These are phyloP conservation scores for Aspergillus cavernicola DNA, from an alignment of 495 filamentous ascomycete genomes.

Conservation along the genomic window DNA sequence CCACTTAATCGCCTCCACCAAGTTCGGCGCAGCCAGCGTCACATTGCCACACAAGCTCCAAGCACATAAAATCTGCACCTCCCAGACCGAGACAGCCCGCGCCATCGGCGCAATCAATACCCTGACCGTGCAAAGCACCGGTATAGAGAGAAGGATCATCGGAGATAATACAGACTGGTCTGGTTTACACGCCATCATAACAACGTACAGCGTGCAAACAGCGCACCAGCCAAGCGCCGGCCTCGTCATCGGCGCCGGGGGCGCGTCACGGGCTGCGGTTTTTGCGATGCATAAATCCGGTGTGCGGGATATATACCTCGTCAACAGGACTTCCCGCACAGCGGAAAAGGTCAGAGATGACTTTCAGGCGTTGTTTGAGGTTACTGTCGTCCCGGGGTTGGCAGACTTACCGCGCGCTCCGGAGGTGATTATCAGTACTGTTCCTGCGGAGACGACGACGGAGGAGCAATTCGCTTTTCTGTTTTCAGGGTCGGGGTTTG, in stretches of 20 bases:
- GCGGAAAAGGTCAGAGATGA: neutral
- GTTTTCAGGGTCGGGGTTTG: conserved; percentile 16
- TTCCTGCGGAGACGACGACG: conserved; percentile 19
- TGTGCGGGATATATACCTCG: neutral
- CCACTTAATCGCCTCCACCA: conserved; percentile 41
- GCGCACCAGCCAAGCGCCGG: conserved; percentile 14
- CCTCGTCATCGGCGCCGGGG: conserved; percentile 43
- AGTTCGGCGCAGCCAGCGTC: conserved; percentile 41
- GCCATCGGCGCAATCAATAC: conserved; percentile 45
- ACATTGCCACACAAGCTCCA: conserved; percentile 50
- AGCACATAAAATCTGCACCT: conserved; percentile 35
- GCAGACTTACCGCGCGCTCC: neutral
- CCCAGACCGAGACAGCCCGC: conserved; percentile 28
- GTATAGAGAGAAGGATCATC: conserved; percentile 12
- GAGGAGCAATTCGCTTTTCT: conserved; percentile 20
- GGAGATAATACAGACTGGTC: conserved; percentile 49
- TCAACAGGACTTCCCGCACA: neutral
- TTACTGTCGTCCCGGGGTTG: neutral
- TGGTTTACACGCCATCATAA: conserved; percentile 31
- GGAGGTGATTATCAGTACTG: conserved; percentile 26
- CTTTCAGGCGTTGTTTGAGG: neutral
- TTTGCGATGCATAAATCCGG: conserved; percentile 24
- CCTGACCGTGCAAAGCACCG: conserved; percentile 22
- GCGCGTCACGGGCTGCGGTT: conserved; percentile 39
- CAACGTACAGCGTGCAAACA: neutral